Percentiles rank a stretch among this genome's conserved stretches.
Evolutionary conservation across 805 yeast genomes (phyloP).

Genomic region (Isabelozyma pseudorhagii): DNA sequence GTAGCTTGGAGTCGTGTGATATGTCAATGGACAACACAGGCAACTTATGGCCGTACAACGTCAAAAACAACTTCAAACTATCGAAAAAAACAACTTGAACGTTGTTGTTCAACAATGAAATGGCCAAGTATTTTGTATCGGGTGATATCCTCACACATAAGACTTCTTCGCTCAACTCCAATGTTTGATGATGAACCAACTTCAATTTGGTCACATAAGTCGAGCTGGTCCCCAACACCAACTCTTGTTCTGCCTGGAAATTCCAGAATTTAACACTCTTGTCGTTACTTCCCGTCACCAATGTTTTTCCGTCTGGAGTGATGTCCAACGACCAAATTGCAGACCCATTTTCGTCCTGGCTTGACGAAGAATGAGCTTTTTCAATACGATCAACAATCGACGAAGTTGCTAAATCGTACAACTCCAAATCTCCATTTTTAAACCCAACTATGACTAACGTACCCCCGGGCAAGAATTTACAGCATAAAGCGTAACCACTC

Average conservation of each 20-base stretch:
- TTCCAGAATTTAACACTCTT: constrained; percentile 89
- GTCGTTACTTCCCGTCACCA: constrained; percentile 94
- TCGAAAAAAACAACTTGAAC: constrained; percentile 91
- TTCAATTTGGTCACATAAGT: constrained; percentile 51
- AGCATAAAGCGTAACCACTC: constrained; percentile 80
- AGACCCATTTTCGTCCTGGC: constrained; percentile 39
- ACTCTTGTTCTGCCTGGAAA: constrained; percentile 61
- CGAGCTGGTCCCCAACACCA: constrained; percentile 65
- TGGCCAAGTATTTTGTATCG: constrained; percentile 72
- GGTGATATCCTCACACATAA: constrained; percentile 77
- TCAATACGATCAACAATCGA: constrained; percentile 66
- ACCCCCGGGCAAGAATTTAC: constrained; percentile 89
- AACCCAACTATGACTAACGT: constrained; percentile 83
- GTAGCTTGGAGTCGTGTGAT: constrained; percentile 80
- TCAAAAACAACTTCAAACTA: constrained; percentile 79
- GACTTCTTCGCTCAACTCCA: constrained; percentile 85
- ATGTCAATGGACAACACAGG: constrained; percentile 94
- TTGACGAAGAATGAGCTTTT: constrained; percentile 54
- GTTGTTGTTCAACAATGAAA: constrained; percentile 87
- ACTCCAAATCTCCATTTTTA: constrained; percentile 77
- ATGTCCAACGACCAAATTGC: constrained; percentile 92
- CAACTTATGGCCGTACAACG: constrained; percentile 92
- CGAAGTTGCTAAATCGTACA: constrained; percentile 84
- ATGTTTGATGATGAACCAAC: constrained; percentile 70
- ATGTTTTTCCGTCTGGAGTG: constrained; percentile 76